Evolutionary conservation across 495 filamentous ascomycete species (phyloP), one percentile per base, ranked within the genome.

Genomic region (Aspergillus egyptiacus): DNA sequence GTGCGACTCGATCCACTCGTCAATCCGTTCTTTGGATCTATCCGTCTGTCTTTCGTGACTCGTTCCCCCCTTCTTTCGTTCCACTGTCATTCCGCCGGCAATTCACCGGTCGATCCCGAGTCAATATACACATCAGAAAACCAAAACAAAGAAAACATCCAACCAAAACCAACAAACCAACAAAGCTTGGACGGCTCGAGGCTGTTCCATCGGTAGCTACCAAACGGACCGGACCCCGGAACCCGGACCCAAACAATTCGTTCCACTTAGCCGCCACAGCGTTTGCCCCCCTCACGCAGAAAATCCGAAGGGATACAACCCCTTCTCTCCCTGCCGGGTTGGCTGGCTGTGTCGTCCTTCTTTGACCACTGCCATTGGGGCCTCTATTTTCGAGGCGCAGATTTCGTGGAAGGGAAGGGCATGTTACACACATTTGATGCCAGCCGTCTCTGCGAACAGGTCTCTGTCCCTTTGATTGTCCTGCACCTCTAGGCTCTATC

Each of bases 341-440:
- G 51, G 51, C 45, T 49, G 48, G 51, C 14, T 20, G 23, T 19
- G 19, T 33, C 35, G 6, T 24, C 34, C 24, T 38, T 36, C 23
- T 33, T 40, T 28, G 40, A 46, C 40, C 22, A 24, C 35, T 41
- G 18, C 41, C 40, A 30, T 31, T 40, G 28, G 46, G 50, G 35
- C 31, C 30, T 20, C 17, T 4, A 40, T 46, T 38, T 49, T 55
- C 52, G 45, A 59, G 46, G 45, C 50, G 53, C 53, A 56, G 42
- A 48, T 53, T 50, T 32, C n/a, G 57, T 53, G 53, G 35, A 51
- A 53, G 50, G 52, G 37, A 24, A 38, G 44, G 49, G 46, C 33
- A 56, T 48, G 57, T 59, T 59, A 59, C 57, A 59, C 53, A 40
- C 53, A 48, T 37, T 34, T 56, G 50, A 56, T 51, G 53, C 56